Evolutionary conservation across 305 asterid genomes (phyloP).

Genomic region (Solanum hybrid): DNA sequence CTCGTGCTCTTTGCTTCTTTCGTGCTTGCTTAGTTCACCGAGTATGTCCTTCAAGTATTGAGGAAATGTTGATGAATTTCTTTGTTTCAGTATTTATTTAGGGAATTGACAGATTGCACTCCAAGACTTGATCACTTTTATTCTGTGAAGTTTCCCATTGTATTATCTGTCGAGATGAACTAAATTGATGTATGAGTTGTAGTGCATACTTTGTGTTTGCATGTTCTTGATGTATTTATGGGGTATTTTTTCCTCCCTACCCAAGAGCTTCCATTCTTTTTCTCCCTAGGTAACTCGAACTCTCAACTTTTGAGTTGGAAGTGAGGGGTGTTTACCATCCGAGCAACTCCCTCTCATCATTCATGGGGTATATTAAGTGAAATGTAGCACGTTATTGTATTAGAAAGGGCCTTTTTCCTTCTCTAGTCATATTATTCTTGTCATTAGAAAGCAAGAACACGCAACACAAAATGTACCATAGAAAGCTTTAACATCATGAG

Average conservation of each 20-base stretch:
- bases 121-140: not conserved
- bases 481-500: not conserved
- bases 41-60: not conserved
- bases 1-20: constrained; percentile 14
- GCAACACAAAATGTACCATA: not conserved
- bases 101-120: not conserved
- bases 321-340: not conserved
- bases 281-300: not conserved
- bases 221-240: not conserved
- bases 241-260: not conserved
- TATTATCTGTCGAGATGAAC: not conserved
- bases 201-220: not conserved
- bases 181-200: not conserved
- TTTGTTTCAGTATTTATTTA: not conserved
- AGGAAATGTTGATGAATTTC: not conserved
- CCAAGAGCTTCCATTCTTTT: not conserved
- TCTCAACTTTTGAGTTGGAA: no score
- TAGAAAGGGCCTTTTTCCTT: not conserved
- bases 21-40: constrained; percentile 11
- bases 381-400: not conserved
- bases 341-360: not conserved
- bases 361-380: not conserved
- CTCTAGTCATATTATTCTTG: not conserved
- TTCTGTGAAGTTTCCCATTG: not conserved
- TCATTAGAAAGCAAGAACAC: not conserved